Conservation (phyloP, 108 stramenopile genomes). For the Cafeteria roenbergensis region DNA sequence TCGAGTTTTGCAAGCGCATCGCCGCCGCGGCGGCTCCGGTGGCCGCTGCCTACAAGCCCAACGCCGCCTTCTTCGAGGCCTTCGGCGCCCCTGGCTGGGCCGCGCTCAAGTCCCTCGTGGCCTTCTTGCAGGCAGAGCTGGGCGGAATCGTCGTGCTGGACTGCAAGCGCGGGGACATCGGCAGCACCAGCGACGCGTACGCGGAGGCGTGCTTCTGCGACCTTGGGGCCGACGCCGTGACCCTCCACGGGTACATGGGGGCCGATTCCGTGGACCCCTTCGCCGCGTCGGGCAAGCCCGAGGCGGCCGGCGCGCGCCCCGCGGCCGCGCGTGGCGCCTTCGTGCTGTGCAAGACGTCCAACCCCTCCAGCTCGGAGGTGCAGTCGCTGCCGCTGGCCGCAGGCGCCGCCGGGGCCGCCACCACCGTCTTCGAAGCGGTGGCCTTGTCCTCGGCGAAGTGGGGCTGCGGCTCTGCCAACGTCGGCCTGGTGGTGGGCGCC, state of each 20-base stretch:
- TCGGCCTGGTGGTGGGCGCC: constrained; percentile 92
- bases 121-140: too few relatives aligned
- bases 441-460: constrained; percentile 55
- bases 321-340: constrained; percentile 67
- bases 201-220: constrained; percentile 70
- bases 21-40: constrained; percentile 65
- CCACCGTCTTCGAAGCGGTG: constrained; percentile 68
- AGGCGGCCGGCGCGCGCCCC: too few relatives aligned
- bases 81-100: constrained; percentile 60
- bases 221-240: constrained; percentile 72
- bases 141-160: constrained; percentile 85
- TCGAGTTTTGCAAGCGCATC: constrained; percentile 68
- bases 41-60: constrained; percentile 85
- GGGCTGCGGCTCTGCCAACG: constrained; percentile 35
- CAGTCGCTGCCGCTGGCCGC: constrained; percentile 51
- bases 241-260: constrained; percentile 86
- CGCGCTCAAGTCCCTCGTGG: too few relatives aligned
- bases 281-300: constrained; percentile 50
- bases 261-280: constrained; percentile 86
- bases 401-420: constrained; percentile 6
- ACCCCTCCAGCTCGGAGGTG: constrained; percentile 76
- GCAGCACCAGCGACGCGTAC: constrained; percentile 79
- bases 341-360: constrained; percentile 94
- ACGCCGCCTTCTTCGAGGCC: constrained; percentile 94
- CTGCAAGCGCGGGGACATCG: constrained; percentile 91